Percentiles rank a stretch among this genome's conserved stretches.
Evolutionary conservation across 2,329 filamentous ascomycete genomes (phyloP).

Genomic region (Ophiostoma himal-ulmi): DNA sequence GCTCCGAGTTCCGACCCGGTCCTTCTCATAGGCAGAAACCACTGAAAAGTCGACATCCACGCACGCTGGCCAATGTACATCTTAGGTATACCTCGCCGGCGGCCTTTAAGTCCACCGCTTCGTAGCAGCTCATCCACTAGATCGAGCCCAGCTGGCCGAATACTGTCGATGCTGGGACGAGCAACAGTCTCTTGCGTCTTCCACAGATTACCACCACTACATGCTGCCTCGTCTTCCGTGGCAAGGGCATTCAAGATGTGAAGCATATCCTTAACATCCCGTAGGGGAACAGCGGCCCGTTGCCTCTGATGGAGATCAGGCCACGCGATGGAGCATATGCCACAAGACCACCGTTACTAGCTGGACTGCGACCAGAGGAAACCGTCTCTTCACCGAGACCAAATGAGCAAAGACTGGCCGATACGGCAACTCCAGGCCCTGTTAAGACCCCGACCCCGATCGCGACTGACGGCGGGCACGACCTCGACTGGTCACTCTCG

Average conservation of each 20-base stretch:
- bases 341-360: constrained; percentile 29
- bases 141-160: neutral
- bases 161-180: neutral
- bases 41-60: neutral
- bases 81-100: neutral
- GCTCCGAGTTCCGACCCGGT: neutral
- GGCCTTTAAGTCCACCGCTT: neutral
- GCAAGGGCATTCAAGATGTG: neutral
- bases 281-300: constrained; percentile 53
- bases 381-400: neutral
- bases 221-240: neutral
- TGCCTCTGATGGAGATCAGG: constrained; percentile 45
- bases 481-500: constrained; percentile 49
- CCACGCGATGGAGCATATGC: constrained; percentile 52
- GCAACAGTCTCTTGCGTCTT: neutral
- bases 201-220: neutral
- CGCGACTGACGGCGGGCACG: constrained; percentile 41
- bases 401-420: neutral
- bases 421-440: neutral
- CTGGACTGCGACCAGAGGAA: neutral
- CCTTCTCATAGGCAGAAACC: neutral
- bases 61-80: neutral
- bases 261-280: constrained; percentile 35
- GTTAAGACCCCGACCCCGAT: constrained; percentile 39
- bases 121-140: neutral